These are phyloP conservation scores for Candida caryicola DNA, from an alignment of 805 yeast genomes.

Conservation along the genomic window DNA sequence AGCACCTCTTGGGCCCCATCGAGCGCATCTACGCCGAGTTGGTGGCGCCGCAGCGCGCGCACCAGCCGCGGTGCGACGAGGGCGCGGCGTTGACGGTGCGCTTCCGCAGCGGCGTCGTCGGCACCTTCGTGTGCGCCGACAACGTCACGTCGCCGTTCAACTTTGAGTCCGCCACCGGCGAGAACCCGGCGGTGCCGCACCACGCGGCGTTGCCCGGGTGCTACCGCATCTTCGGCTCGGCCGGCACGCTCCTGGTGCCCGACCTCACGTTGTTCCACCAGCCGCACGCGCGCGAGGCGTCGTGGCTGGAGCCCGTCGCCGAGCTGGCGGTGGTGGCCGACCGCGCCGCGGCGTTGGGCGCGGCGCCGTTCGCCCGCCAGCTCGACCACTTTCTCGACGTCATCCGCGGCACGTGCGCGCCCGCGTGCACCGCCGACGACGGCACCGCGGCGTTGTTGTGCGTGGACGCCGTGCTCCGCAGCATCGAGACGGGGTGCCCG, in stretches of 20 bases:
- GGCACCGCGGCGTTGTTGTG: slow-evolving; percentile 34
- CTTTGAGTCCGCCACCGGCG: slow-evolving; percentile 44
- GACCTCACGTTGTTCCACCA: slow-evolving; percentile 40
- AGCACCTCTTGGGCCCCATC: slow-evolving; percentile 40
- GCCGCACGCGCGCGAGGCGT: slow-evolving; percentile 13
- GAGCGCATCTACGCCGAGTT: slow-evolving; percentile 38
- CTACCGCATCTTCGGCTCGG: slow-evolving; percentile 37
- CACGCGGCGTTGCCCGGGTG: slow-evolving; percentile 30
- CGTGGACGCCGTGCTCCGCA: slow-evolving; percentile 33
- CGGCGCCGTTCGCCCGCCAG: slow-evolving; percentile 37
- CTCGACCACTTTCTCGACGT: slow-evolving; percentile 38
- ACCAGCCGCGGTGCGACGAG: slow-evolving; percentile 33
- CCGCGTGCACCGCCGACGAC: slow-evolving; percentile 31
- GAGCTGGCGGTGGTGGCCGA: slow-evolving; percentile 11
- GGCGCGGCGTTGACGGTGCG: slow-evolving; percentile 40
- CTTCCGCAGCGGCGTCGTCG: slow-evolving; percentile 37
- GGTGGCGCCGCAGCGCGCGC: slow-evolving; percentile 29
- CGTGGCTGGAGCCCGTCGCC: slow-evolving; percentile 30
- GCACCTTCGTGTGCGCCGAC: slow-evolving; percentile 42
- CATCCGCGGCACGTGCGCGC: slow-evolving; percentile 26
- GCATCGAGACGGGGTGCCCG: slow-evolving; percentile 31
- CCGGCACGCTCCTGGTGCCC: slow-evolving; percentile 40
- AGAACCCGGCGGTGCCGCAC: slow-evolving; percentile 40
- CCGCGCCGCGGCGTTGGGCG: slow-evolving; percentile 4
- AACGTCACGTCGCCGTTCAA: slow-evolving; percentile 40